phyloP scores from a whole-genome alignment of 2,329 filamentous ascomycete genomes.

The Herpotrichia juniperi region DNA sequence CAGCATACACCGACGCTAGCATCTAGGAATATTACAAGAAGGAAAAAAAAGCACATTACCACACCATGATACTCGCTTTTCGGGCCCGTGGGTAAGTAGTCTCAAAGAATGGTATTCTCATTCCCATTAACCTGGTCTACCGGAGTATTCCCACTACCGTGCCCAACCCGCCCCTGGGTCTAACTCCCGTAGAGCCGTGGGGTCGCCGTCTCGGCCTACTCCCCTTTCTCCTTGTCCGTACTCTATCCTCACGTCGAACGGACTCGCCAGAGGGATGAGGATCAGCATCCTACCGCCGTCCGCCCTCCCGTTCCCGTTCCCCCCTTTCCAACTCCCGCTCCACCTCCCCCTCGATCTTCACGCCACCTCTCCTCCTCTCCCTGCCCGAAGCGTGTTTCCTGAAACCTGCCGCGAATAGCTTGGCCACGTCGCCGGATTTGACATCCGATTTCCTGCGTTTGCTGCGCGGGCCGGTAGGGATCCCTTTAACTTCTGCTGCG shows the following conservation, averaged over 20 bases:
- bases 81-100: no score
- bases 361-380: constrained; percentile 33
- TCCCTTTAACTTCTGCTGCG: constrained; percentile 12
- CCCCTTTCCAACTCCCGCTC: constrained; percentile 39
- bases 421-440: constrained; percentile 32
- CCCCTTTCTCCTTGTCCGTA: no score
- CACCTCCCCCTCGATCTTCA: constrained; percentile 39
- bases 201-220: no score
- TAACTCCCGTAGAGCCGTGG: no score
- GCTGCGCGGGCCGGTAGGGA: constrained; percentile 37
- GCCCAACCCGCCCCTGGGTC: no score
- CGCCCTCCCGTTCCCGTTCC: constrained; percentile 37
- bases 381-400: constrained; percentile 35
- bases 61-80: not conserved
- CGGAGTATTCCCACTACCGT: no score
- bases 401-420: constrained; percentile 34
- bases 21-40: not conserved
- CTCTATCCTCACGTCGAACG: no score
- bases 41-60: not conserved
- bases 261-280: constrained; percentile 1
- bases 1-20: not conserved
- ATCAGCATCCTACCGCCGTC: constrained; percentile 15
- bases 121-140: not conserved
- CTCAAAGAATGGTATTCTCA: no score
- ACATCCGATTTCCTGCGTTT: constrained; percentile 34